Base-by-base conservation (phyloP, 805 yeast genomes). In the Candida jianshihensis region DNA sequence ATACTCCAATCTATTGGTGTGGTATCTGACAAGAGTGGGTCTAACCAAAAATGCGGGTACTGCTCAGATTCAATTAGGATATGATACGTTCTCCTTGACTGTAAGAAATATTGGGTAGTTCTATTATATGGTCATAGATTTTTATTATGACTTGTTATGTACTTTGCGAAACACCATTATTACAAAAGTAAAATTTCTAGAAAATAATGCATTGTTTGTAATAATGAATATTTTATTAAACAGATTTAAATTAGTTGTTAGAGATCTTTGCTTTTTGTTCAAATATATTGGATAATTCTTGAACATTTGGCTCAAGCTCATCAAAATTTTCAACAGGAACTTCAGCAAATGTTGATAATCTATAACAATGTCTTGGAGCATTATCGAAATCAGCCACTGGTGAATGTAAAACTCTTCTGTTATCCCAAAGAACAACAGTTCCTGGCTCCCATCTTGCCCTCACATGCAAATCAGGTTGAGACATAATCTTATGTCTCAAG, bases 261-360 rank as follows among this genome's bases (percentile, higher is more conserved):
- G 32, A 9, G 6, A 30, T 19, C n/a, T 19, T 19, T 4, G 20
- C 17, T n/a, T 20, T 30, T 12, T 30, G 18, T 19, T 19, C 25
- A 14, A 30, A 16, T 8, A 6, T 7, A n/a, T 30, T 30, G 14
- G 32, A 15, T 18, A 30, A 20, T 7, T 30, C 32, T 20, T 30
- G 32, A 12, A 30, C 32, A 6, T 30, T n/a, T 19, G 32, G 24
- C 8, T 32, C 30, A 12, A 32, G 18, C 14, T 32, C 30, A 18
- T 24, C 30, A 26, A 32, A 32, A 13, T 32, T 32, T 18, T 32
- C 29, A 6, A 32, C 35, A 19, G 88, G 88, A 51, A 78, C 65
- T 56, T 81, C 89, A 16, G 78, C 87, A 45, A 73, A 71, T 2
- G 47, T 36, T 3, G 46, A 37, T 24, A 46, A 35, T 38, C 50